Conservation (phyloP, 176 grass and related monocot genomes). For the Oryza brachyantha region DNA sequence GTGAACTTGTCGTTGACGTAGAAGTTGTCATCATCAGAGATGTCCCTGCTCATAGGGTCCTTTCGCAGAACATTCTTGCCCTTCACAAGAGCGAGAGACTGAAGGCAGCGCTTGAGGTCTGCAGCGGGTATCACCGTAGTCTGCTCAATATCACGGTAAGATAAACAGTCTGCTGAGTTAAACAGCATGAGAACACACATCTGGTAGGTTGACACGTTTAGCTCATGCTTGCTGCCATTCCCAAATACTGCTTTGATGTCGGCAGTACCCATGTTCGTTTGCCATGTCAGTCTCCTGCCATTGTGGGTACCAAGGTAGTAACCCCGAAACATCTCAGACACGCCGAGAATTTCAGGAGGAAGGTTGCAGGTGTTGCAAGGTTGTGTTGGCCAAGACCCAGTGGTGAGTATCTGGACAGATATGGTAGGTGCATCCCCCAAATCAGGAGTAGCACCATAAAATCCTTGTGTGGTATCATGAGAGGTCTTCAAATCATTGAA, state of each 20-base stretch:
- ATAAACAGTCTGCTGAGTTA: constrained; percentile 54
- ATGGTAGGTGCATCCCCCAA: constrained; percentile 48
- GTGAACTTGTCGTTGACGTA: constrained; percentile 75
- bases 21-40: constrained; percentile 71
- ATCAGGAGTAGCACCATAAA: constrained; percentile 52
- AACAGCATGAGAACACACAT: constrained; percentile 88
- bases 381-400: constrained; percentile 85
- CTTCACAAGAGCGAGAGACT: constrained; percentile 75
- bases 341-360: constrained; percentile 56
- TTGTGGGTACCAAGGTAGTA: constrained; percentile 89
- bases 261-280: constrained; percentile 81
- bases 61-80: constrained; percentile 83
- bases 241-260: constrained; percentile 83
- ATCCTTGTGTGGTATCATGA: constrained; percentile 64
- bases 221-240: constrained; percentile 71
- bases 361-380: constrained; percentile 61
- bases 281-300: constrained; percentile 79
- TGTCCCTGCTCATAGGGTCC: constrained; percentile 90
- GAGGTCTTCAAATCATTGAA: constrained; percentile 70
- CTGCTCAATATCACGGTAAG: constrained; percentile 73
- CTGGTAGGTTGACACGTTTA: constrained; percentile 88
- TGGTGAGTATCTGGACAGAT: constrained; percentile 81
- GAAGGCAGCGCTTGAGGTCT: constrained; percentile 76
- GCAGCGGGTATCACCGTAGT: constrained; percentile 57
- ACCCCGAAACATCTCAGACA: constrained; percentile 71